phyloP scores from a whole-genome alignment of 2,329 filamentous ascomycete genomes.

The Ceratocystiopsis sp. region DNA sequence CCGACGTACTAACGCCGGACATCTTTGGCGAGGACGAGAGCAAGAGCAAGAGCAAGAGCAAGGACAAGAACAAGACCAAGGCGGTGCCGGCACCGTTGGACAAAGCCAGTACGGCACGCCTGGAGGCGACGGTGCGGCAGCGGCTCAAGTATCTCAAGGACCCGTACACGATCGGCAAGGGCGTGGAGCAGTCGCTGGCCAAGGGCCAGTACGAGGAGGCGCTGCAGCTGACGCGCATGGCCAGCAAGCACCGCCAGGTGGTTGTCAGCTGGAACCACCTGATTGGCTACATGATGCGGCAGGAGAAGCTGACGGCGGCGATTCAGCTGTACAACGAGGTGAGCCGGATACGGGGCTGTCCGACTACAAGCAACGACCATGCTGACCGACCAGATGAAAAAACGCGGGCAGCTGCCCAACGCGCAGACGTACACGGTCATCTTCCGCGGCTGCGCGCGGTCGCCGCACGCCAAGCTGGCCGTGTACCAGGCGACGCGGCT shows the following conservation, averaged over 20 bases:
- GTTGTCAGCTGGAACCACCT: conserved; percentile 79
- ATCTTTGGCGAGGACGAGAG: no score
- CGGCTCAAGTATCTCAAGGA: conserved; percentile 38
- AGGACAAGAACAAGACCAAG: no score
- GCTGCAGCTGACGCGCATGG: conserved; percentile 46
- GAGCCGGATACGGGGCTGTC: conserved; percentile 9
- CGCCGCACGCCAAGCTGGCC: conserved; percentile 38
- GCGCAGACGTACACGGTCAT: conserved; percentile 71
- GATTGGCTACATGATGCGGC: conserved; percentile 51
- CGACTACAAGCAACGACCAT: no score
- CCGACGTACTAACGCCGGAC: no score
- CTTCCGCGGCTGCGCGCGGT: conserved; percentile 54
- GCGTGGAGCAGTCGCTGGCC: conserved; percentile 43
- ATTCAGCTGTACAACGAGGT: conserved; percentile 83
- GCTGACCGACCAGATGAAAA: conserved; percentile 60
- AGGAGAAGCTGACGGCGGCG: conserved; percentile 43
- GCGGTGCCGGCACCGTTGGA: no score
- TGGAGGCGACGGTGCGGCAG: neutral
- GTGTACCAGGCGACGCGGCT: conserved; percentile 54
- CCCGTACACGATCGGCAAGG: conserved; percentile 53
- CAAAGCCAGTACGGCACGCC: neutral
- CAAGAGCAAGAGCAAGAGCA: no score
- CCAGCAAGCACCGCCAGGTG: conserved; percentile 47
- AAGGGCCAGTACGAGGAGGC: conserved; percentile 49
- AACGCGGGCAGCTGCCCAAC: conserved; percentile 66